Evolutionary conservation across 352 stramenopile species (phyloP), one percentile per base, ranked within the genome.

Genomic region (Globisporangium barbulae): DNA sequence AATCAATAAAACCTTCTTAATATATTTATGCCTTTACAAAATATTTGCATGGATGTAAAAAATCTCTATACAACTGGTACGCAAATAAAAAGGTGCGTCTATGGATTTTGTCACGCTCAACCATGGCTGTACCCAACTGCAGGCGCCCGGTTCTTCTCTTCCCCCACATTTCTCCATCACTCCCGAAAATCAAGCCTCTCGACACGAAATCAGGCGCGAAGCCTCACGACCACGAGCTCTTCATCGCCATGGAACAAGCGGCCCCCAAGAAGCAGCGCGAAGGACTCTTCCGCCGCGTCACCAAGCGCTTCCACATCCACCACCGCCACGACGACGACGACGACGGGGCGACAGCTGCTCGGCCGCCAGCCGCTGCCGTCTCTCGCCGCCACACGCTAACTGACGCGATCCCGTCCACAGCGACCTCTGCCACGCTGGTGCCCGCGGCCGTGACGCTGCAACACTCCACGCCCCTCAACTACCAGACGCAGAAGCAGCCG

Each of bases 281-380:
- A 13, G 49, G 49, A 7, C 25, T 55, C 49, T 35, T 55, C 28
- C 49, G 49, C 28, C 25, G 25, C 3, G 4, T 55, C 49, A 55
- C 49, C 49, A 55, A 55, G 49, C 49, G 49, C 15, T 39, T 55
- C 28, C 49, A 55, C 49, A 31, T 55, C 15, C 25, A 39, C 25
- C 48, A 8, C 13, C 49, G 25, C 25, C 25, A 28, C 25, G 25
- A 28, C 25, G 25, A 53, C 47, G 21, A 55, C 28, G 49, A 55
- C 28, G 49, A 55, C 28, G 49, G n/a, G 49, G 49, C 28, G 49
- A 55, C 49, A 55, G 49, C 49, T 55, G 49, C 15, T 35, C 49
- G 41, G 15, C 22, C 15, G 28, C 28, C 49, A 55, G 25, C 48
- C 48, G 49, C 47, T 19, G 49, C 28, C 49, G n/a, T 55, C 12